Percentiles rank a stretch among this genome's conserved stretches.
Evolutionary conservation across 2,329 filamentous ascomycete genomes (phyloP).

Genomic region (Leptographium procerum): DNA sequence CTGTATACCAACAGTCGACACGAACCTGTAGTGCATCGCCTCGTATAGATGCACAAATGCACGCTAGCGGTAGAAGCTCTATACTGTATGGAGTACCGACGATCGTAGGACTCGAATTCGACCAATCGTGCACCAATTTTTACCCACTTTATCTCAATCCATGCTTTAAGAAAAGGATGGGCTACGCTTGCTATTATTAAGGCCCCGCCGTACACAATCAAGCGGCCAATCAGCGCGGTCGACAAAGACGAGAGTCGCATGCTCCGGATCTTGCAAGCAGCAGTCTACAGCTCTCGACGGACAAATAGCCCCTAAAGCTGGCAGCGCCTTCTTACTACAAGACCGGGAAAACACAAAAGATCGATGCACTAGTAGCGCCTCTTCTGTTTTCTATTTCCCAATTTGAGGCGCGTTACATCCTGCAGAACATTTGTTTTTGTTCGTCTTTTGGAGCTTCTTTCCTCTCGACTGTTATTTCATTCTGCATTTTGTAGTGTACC

Average conservation of each 20-base stretch:
- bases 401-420: neutral
- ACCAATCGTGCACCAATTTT: neutral
- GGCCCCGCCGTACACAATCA: slow-evolving; percentile 1
- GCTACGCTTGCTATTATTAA: neutral
- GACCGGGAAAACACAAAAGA: neutral
- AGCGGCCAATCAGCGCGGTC: slow-evolving; percentile 22
- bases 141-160: neutral
- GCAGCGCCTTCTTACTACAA: neutral
- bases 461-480: neutral
- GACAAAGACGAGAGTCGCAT: slow-evolving; percentile 4
- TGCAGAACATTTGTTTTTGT: neutral
- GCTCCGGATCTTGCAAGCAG: neutral
- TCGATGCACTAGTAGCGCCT: neutral
- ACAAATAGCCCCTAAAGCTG: neutral
- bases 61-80: slow-evolving; percentile 1
- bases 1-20: neutral
- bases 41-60: neutral
- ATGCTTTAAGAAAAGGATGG: neutral
- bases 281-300: neutral
- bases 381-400: neutral
- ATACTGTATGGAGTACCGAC: neutral
- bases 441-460: too few species aligned
- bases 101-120: neutral
- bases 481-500: neutral
- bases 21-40: neutral